These are phyloP conservation scores for Boletellus sp. DNA, from an alignment of 768 basidiomycete genomes.

Conservation along the genomic window DNA sequence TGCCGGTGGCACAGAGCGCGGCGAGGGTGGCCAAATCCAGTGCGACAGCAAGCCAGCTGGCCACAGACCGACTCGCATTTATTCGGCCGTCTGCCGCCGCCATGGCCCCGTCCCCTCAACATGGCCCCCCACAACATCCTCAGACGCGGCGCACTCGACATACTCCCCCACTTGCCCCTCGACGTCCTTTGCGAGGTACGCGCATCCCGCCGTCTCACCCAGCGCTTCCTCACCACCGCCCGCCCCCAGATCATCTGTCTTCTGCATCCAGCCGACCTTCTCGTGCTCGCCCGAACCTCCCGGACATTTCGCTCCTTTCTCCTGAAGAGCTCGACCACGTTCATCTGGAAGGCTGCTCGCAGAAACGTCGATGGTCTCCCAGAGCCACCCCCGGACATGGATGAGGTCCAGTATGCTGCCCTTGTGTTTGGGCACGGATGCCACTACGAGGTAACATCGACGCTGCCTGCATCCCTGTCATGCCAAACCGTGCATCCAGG, in stretches of 20 bases:
- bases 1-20: not conserved
- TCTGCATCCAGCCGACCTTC: slow-evolving; percentile 43
- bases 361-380: slow-evolving; percentile 40
- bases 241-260: slow-evolving; percentile 43
- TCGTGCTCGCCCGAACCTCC: slow-evolving; percentile 43
- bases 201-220: not conserved
- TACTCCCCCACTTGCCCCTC: slow-evolving; percentile 36
- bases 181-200: slow-evolving; percentile 28
- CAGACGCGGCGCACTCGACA: slow-evolving; percentile 18
- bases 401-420: slow-evolving; percentile 47
- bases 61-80: not conserved
- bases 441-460: slow-evolving; percentile 29
- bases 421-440: slow-evolving; percentile 48
- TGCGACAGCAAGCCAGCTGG: slow-evolving; percentile 1
- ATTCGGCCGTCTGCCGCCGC: too few species aligned
- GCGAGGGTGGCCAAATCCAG: not conserved
- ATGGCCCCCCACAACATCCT: slow-evolving; percentile 11
- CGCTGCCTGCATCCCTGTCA: not conserved
- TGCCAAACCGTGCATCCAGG: slow-evolving; percentile 14
- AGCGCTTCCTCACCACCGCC: not conserved
- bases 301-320: slow-evolving; percentile 40
- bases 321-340: slow-evolving; percentile 27
- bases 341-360: slow-evolving; percentile 35
- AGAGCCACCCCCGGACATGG: slow-evolving; percentile 43
- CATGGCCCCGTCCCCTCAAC: not conserved